Evolutionary conservation across 495 filamentous ascomycete species (phyloP), one percentile per base, ranked within the genome.

Genomic region (Cairneyella variabilis): DNA sequence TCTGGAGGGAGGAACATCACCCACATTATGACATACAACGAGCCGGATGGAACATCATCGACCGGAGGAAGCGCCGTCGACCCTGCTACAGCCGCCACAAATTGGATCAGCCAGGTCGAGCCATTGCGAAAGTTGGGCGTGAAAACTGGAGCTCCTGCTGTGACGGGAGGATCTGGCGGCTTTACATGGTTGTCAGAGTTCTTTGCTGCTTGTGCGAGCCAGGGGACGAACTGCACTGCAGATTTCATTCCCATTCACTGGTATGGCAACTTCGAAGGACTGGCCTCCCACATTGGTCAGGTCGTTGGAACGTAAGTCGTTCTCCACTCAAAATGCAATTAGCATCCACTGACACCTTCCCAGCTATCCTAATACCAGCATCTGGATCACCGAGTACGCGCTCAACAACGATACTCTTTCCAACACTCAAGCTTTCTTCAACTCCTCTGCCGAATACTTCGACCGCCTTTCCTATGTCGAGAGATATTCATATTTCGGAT

Each of bases 301-400:
- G 77, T 85, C 8, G 65, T 69, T 54, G 78, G 67, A 9, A 68
- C 75, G 70, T 78, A 54, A n/a, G 58, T 64, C 38, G 51, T 48
- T 64, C 66, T 55, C 40, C 57, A 60, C n/a, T 42, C 34, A 32
- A 36, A 18, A 21, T 37, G 14, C 16, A 25, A 20, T 30, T 28
- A 32, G 18, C 17, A 2, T 12, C 11, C 18, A n/a, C 18, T 17
- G 21, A 30, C 28, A 4, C 21, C 41, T 1, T 7, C 11, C 38
- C 20, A 64, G 62, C 10, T 64, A 83, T 60, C 77, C 76, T 22
- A 80, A 83, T 56, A 76, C 71, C 56, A 71, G 71, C 9, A 74
- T 88, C 54, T 89, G 86, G 86, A 72, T 89, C n/a, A 89, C 85
- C 30, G 86, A 90, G 61, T 88, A 80, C 66, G 84, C 82, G 41